phyloP scores from a whole-genome alignment of 208 protist species.

The Trypanosoma mega region DNA sequence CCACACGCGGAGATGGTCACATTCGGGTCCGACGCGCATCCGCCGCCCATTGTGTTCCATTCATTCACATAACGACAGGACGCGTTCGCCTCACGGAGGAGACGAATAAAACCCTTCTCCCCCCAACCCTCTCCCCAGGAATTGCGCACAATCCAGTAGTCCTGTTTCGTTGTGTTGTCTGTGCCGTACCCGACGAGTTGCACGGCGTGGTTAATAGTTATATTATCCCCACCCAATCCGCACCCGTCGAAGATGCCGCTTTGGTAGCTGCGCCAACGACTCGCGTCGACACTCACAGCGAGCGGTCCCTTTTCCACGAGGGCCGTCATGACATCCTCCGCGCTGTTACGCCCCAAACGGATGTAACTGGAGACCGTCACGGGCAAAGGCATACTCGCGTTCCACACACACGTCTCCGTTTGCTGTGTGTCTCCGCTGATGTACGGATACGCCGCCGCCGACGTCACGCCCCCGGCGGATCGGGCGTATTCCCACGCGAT shows the following conservation, averaged over 20 bases:
- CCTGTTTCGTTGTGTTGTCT: conserved; percentile 33
- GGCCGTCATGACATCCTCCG: conserved; percentile 55
- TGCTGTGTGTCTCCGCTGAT: conserved; percentile 49
- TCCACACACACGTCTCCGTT: conserved; percentile 15
- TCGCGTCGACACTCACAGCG: conserved; percentile 77
- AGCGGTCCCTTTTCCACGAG: conserved; percentile 70
- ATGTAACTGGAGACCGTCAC: conserved; percentile 59
- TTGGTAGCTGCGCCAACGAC: conserved; percentile 61
- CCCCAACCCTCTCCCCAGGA: conserved; percentile 82
- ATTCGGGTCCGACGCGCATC: conserved; percentile 67
- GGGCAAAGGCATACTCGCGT: conserved; percentile 13
- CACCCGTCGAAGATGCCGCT: conserved; percentile 77
- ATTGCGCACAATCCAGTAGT: conserved; percentile 93
- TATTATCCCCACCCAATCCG: conserved; percentile 45
- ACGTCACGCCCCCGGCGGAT: conserved; percentile 46
- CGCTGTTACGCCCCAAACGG: conserved; percentile 60
- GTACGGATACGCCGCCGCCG: conserved; percentile 80
- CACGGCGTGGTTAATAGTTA: conserved; percentile 84
- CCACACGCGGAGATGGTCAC: conserved; percentile 51
- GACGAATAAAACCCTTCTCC: conserved; percentile 76
- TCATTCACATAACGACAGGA: conserved; percentile 36
- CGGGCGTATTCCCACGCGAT: conserved; percentile 78
- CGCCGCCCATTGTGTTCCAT: conserved; percentile 50
- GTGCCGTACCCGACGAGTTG: conserved; percentile 85
- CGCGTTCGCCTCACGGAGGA: conserved; percentile 46